Base-by-base conservation (phyloP, 73 alveolate species). In the Paramecium bursaria region DNA sequence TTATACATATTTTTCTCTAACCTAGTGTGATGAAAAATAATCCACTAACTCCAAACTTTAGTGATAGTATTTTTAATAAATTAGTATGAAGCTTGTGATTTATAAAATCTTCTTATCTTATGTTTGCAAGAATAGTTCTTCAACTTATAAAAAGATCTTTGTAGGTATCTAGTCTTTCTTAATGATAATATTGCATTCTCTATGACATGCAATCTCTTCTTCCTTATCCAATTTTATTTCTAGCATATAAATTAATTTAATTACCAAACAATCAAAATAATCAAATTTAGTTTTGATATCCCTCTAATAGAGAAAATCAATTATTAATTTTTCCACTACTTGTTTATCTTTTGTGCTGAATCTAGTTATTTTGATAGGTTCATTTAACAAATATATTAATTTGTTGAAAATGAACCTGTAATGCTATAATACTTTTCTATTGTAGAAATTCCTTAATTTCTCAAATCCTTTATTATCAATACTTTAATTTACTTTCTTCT, bases 161-260 rank as follows among this genome's bases (percentile, higher is more conserved):
- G 33, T 2, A 57, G 3, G 33, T 57, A 57, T 6, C 33, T 57
- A 31, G 26, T n/a, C 33, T 57, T 57, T 30, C 76, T 57, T 50
- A 57, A 30, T 7, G 33, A 3, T 7, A 57, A 29, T 14, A 57
- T 50, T 57, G 27, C 9, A 30, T 57, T 57, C 33, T 50, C 33
- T 4, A 50, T 17, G 17, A 19, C 14, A n/a, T 57, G 17, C 13
- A 57, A 30, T 23, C 49, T 57, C 29, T 30, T 57, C 15, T 30
- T 57, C 19, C 46, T 57, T 26, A 57, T 19, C 76, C 76, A 57
- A 27, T 57, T 2, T 57, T 57, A 10, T 57, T 57, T 57, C 76
- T 57, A 57, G 6, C 17, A 14, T 14, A 25, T 2, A 57, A 10
- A 14, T 57, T 3, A 57, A 2, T 7, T 13, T 19, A 1, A 50